Base-by-base conservation (phyloP, 257 asterid species). In the Solanum acaule region DNA sequence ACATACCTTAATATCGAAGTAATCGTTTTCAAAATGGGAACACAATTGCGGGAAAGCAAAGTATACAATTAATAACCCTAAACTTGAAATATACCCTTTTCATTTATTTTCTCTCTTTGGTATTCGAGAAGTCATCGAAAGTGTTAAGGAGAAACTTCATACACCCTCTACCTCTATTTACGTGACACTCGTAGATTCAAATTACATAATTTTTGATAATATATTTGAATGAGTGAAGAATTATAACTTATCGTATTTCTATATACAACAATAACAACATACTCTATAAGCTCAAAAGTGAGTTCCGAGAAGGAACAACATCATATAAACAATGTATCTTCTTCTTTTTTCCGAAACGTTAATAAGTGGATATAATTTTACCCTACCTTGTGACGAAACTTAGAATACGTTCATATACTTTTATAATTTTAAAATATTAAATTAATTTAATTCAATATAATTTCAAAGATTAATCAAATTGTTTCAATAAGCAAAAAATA, bases 41-140 rank as follows among this genome's bases (percentile, higher is more conserved):
- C 87, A 16, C 38, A 67, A 37, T 85, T 85, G 29, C 63, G 67
- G 81, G 81, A 85, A 85, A 85, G 79, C 87, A 67, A 85, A 85
- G 78, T 71, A 4, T 61, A 23, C 65, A 85, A 85, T 85, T 85
- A 85, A 85, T 67, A 25, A 67, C 16, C 37, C 27, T 40, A 65
- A 85, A 16, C 85, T 82, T 46, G 42, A 82, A 46, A 82, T 82
- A 82, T 82, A 82, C 86, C 86, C 40, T 46, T 46, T 46, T 29
- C 37, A 29, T 10, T 12, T 46, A 16, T 29, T 2, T 27, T 2
- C 31, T 38, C 18, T 18, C 70, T 82, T 82, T 82, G 70, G 86
- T 82, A 49, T 82, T 49, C 18, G 38, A 9, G 65, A 79, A 79
- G 85, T 79, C 65, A 77, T 77, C 34, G 7, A 0, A n/a, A 77